Percentiles rank a stretch among this genome's conserved stretches.
These are phyloP conservation scores for Cyclotella cryptica DNA, from an alignment of 108 stramenopile genomes.

Conservation along the genomic window DNA sequence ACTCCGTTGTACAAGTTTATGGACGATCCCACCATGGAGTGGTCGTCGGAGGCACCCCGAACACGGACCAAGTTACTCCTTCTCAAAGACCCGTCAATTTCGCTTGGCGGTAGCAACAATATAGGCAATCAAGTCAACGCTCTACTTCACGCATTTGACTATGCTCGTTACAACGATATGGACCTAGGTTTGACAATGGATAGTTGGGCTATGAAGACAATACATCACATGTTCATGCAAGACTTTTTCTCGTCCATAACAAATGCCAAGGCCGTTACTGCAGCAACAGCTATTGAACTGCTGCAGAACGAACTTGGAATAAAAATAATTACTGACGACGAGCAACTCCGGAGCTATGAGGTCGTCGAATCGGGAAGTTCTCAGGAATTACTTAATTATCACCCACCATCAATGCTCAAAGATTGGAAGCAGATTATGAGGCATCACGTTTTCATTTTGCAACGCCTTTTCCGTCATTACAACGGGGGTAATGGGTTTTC, in stretches of 20 bases:
- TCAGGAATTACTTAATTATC: conserved; percentile 30
- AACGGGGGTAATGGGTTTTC: conserved; percentile 25
- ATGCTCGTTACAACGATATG: conserved; percentile 36
- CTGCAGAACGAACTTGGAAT: conserved; percentile 29
- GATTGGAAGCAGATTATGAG: conserved; percentile 30
- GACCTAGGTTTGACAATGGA: conserved; percentile 33
- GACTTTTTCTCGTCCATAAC: not conserved
- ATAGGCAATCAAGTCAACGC: conserved; percentile 40
- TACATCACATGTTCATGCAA: conserved; percentile 22
- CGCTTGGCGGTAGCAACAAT: not conserved
- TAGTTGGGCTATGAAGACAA: conserved; percentile 33
- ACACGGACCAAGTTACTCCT: conserved; percentile 7
- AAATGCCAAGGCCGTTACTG: conserved; percentile 14
- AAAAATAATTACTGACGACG: conserved; percentile 18
- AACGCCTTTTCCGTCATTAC: conserved; percentile 27
- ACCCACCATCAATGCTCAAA: conserved; percentile 2
- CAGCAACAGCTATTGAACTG: not conserved
- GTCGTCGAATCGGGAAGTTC: conserved; percentile 17
- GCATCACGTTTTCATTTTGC: conserved; percentile 34
- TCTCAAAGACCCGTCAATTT: not conserved
- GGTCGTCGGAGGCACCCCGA: not conserved
- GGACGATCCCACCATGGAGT: not conserved
- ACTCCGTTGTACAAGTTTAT: not conserved
- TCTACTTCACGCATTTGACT: conserved; percentile 37
- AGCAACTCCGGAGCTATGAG: conserved; percentile 3